phyloP scores from a whole-genome alignment of 192 early-diverging fungal genomes.

The Cetraspora pellucida region DNA sequence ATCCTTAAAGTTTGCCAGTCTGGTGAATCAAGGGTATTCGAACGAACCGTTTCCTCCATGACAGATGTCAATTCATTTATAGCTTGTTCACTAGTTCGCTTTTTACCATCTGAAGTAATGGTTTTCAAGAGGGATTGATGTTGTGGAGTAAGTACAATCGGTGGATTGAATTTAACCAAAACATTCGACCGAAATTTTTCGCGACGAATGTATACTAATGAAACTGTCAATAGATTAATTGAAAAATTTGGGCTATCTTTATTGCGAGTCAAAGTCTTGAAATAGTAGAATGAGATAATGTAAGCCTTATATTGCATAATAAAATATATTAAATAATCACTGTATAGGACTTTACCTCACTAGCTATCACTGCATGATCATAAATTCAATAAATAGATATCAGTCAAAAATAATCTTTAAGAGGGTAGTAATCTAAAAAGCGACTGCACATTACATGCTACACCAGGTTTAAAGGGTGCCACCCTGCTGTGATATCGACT shows the following conservation, averaged over 20 bases:
- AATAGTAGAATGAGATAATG: neutral
- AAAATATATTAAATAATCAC: neutral
- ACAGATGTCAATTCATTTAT: conserved; percentile 41
- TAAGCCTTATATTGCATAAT: neutral
- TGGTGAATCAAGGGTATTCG: conserved; percentile 40
- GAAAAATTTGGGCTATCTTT: conserved; percentile 43
- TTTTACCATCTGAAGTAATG: conserved; percentile 32
- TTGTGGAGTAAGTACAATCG: conserved; percentile 45
- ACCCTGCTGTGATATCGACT: conserved; percentile 42
- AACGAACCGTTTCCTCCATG: conserved; percentile 41
- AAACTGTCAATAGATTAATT: conserved; percentile 41
- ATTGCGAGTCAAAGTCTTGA: conserved; percentile 39
- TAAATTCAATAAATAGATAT: neutral
- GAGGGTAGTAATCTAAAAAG: neutral
- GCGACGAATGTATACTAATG: conserved; percentile 45
- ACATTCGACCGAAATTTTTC: conserved; percentile 50
- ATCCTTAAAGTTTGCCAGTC: conserved; percentile 45
- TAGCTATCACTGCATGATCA: conserved; percentile 37
- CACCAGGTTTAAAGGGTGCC: conserved; percentile 45
- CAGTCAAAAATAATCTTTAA: neutral
- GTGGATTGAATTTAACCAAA: conserved; percentile 44
- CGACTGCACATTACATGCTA: conserved; percentile 16
- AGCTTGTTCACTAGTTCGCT: conserved; percentile 30
- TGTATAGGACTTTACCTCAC: conserved; percentile 37
- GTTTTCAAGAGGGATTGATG: conserved; percentile 40